Evolutionary conservation across 352 stramenopile genomes (phyloP), one percentile per base, ranked within the genome.

Genomic region (Globisporangium perplexum): DNA sequence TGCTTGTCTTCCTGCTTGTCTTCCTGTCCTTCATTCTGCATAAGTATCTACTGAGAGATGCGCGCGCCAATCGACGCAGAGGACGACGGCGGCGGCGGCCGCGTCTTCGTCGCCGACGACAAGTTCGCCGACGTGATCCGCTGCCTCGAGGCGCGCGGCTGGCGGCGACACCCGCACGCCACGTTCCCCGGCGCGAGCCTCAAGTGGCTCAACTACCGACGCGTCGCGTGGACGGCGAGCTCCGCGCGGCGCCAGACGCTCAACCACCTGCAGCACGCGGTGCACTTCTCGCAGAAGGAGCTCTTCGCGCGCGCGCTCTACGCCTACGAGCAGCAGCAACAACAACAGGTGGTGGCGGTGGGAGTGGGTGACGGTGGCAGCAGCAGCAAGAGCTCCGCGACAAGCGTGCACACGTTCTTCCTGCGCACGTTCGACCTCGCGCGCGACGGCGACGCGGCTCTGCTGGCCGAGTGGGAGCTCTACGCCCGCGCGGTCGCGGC

Each of bases 191-290:
- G 68, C 49, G 81, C 72, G 41, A 61, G 69, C 20, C 66, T 92
- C 18, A 79, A 81, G 47, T 90, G 74, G 72, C 69, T 68, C 53
- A 90, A 90, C 67, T 92, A 92, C 73, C 47, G 59, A 28, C 76
- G 72, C 53, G 70, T 92, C 55, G 46, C 60, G 58, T 92, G 81
- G 81, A 8, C 35, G 6, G 62, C 35, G 15, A 15, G 15, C 35
- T 41, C 35, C 12, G 15, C 35, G 12, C 35, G 15, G 35, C 35
- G 35, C 15, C 35, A 41, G 35, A 41, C 35, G 15, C 11, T 41
- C 49, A 92, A 88, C 59, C 81, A 92, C 54, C 60, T 92, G 49
- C 67, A 85, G 41, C 53, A 86, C 54, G 65, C 78, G 1, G 61
- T 88, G 10, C 56, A 80, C 24, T 74, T 90, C 35, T 88, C 74